A percentile compares a stretch with the other conserved stretches of the same genome.
Conservation (phyloP, 352 stramenopile genomes). For the Globisporangium okanoganense region DNA sequence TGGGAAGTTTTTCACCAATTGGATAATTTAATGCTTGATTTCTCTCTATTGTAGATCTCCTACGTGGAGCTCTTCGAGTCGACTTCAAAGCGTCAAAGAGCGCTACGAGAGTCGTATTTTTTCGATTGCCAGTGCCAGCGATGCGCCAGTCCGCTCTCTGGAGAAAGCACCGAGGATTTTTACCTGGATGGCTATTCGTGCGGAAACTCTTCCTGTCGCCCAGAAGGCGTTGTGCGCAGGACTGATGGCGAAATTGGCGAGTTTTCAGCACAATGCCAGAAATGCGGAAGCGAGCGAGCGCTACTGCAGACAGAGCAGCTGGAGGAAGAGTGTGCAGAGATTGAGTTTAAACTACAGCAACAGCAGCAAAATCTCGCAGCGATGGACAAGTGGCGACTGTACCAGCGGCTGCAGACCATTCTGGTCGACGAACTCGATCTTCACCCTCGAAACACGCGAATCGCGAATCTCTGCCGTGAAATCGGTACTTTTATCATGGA, state of each 20-base stretch:
- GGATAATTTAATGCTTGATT: too few relatives aligned
- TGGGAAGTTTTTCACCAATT: too few relatives aligned
- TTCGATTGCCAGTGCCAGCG: constrained; percentile 55
- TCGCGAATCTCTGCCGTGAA: constrained; percentile 29
- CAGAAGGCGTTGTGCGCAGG: constrained; percentile 17
- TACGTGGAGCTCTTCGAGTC: constrained; percentile 70
- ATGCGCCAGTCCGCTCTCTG: constrained; percentile 12
- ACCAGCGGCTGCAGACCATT: constrained; percentile 24
- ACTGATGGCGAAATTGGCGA: not conserved
- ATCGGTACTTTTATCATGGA: constrained; percentile 39
- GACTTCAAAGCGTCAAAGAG: constrained; percentile 23
- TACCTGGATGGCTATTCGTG: constrained; percentile 40
- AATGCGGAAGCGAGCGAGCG: constrained; percentile 18
- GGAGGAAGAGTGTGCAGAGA: constrained; percentile 15
- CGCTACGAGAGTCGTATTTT: constrained; percentile 60
- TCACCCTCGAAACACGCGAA: constrained; percentile 27
- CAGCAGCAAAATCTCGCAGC: constrained; percentile 4
- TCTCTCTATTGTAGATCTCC: constrained; percentile 29
- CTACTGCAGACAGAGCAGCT: constrained; percentile 5
- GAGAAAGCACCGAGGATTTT: constrained; percentile 25
- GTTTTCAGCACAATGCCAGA: constrained; percentile 13
- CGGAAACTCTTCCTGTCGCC: constrained; percentile 12
- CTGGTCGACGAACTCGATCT: constrained; percentile 17
- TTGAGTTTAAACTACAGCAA: constrained; percentile 1
- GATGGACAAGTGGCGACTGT: constrained; percentile 21